Evolutionary conservation across 192 early-diverging fungal genomes (phyloP), one percentile per base, ranked within the genome.

Genomic region (Gaertneriomyces sp.): DNA sequence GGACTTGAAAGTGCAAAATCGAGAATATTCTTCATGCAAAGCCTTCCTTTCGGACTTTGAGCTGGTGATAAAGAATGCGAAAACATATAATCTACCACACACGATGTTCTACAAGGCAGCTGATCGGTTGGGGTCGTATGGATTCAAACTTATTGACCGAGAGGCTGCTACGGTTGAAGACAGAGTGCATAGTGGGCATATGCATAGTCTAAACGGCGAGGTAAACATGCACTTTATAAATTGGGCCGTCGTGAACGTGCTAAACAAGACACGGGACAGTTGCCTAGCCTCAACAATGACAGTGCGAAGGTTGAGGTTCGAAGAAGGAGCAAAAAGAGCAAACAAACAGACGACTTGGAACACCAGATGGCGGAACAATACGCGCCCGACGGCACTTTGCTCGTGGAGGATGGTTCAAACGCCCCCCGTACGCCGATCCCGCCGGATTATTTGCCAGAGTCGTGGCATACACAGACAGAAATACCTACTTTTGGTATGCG

Each of bases 81-180:
- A 88, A 60, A 83, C 85, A 33, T 97, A 93, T 73, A 97, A 97
- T 60, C 76, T 88, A 25, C 87, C 83, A 5, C 86, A 87, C 7
- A 93, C 91, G 0, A 77, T 91, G 6, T 95, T 93, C 44, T 91
- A 86, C 67, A 87, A 82, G 62, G 81, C 79, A 38, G 93, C 94
- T 0, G 91, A 90, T n/a, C 89, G 85, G 53, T 63, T 97, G 5
- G 80, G 79, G 62, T 74, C 82, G 5, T 90, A 83, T 67, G 93
- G 90, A 3, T 60, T 69, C 5, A 78, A 76, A 59, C 80, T 88
- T 0, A 91, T 97, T 69, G 88, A 89, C 42, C 76, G 90, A 3
- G 88, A 89, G 52, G 72, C 65, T 19, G 68, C 73, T 4, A 75
- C 53, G 17, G 65, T 85, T 12, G 66, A 49, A 8, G 44, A 43